Conservation (phyloP, 2,329 filamentous ascomycete genomes). For the Neurospora sp. region DNA sequence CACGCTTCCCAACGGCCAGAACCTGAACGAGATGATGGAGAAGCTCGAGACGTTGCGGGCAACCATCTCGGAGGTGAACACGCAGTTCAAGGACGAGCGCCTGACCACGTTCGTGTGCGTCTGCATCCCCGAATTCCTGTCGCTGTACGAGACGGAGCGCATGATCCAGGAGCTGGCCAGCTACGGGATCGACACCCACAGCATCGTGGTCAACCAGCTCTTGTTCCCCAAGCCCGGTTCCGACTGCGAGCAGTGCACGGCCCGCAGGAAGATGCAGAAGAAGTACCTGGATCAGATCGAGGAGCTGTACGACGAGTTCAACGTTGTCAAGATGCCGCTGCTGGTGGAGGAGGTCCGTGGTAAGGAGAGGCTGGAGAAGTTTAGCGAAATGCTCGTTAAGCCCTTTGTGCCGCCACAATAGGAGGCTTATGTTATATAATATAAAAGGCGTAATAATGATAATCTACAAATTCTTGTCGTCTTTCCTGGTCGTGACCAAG, state of each 20-base stretch:
- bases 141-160: conserved; percentile 94
- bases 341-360: conserved; percentile 92
- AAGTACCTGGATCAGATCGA: conserved; percentile 99
- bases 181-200: conserved; percentile 92
- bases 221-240: conserved; percentile 81
- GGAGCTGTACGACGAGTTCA: conserved; percentile 97
- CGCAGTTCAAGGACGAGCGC: conserved; percentile 94
- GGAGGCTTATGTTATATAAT: background rate
- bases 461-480: background rate
- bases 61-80: conserved; percentile 92
- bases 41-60: conserved; percentile 90
- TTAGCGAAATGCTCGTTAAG: conserved; percentile 72
- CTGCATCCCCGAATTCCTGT: conserved; percentile 94
- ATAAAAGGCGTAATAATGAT: background rate
- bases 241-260: conserved; percentile 89
- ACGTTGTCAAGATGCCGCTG: conserved; percentile 96
- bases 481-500: background rate
- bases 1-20: conserved; percentile 78
- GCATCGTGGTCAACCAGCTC: conserved; percentile 96
- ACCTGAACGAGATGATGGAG: conserved; percentile 80
- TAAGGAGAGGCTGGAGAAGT: conserved; percentile 86
- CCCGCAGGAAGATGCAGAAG: conserved; percentile 94
- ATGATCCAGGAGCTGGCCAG: conserved; percentile 97
- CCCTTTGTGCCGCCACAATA: conserved; percentile 58
- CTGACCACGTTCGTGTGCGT: conserved; percentile 97